Conservation (phyloP, 2,329 filamentous ascomycete species). For the Diaporthe caulivora region DNA sequence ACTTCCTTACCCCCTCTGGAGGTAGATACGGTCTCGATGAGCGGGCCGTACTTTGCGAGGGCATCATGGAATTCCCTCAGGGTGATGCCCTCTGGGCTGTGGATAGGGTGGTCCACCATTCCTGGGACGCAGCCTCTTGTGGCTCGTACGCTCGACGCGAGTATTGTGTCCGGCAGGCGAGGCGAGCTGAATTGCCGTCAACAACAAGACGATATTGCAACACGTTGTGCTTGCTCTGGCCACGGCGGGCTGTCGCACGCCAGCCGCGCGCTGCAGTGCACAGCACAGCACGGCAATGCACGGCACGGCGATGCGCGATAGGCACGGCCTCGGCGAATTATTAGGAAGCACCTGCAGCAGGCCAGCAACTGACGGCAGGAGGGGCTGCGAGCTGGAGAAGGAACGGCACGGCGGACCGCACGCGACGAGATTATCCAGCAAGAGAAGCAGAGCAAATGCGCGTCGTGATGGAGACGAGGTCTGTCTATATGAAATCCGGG, state of each 20-base stretch:
- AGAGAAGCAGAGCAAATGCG: neutral
- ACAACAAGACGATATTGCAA: neutral
- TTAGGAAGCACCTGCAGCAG: conserved; percentile 5
- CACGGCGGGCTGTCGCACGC: neutral
- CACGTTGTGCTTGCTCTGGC: neutral
- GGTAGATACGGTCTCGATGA: conserved; percentile 55
- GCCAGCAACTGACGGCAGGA: neutral
- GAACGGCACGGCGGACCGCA: conserved; percentile 20
- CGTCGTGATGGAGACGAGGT: neutral
- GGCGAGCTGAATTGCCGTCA: neutral
- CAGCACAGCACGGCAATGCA: conserved; percentile 7
- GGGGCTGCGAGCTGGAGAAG: neutral
- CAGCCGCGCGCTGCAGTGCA: neutral
- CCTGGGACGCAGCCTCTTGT: neutral
- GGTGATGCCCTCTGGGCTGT: conserved; percentile 46
- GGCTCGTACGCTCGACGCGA: neutral
- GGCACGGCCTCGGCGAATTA: conserved; percentile 25
- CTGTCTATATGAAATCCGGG: no score
- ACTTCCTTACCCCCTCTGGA: conserved; percentile 57
- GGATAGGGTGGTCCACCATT: conserved; percentile 40
- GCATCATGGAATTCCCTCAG: conserved; percentile 43
- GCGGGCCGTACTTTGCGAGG: conserved; percentile 44
- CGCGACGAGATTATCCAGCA: neutral
- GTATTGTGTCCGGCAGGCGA: neutral
- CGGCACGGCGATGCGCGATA: conserved; percentile 27